Evolutionary conservation across 148 eudicot species (phyloP), one percentile per base, ranked within the genome.

Genomic region (Amaranthus palmeri): DNA sequence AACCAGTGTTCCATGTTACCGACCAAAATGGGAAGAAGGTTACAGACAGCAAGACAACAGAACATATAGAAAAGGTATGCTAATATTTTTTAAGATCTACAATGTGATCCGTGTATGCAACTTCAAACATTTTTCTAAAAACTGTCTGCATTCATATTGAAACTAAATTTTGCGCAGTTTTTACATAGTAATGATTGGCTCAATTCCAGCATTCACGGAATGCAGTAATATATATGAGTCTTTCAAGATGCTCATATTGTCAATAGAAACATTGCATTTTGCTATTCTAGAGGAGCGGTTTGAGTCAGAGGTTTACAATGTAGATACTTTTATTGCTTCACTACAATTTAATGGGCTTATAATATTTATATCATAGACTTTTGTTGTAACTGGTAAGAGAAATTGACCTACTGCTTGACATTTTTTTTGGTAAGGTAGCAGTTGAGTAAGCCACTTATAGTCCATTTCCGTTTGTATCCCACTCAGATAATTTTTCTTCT

Each of bases 1-100:
- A 45, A 76, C 78, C 93, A 91, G 97, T 88, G 45, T 91, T 91
- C 80, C 89, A 91, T 63, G 93, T 91, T 65, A 86, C 88, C 48
- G 97, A 91, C 73, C 93, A 84, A 53, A 76, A 84, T 14, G 91
- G 97, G 69, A 85, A 87, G 75, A 85, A 88, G 78, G 70, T 91
- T 53, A 85, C 81, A 17, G 88, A 91, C 79, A 77, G 59, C 70
- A 81, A 60, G 77, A 91, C 86, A 67, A 87, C 87, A 67, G 83
- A 85, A 7, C 74, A 75, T 71, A 88, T 91, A 36, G 89, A 91
- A 71, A 82, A 88, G 97, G 97, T 91, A 85, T 17, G 74, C 49
- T 47, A 18, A 10, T 65, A 48, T 65, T 51, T 68, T 8, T 25
- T 25, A 25, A 45, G 54, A 14, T 54, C 50, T 7, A 54, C 36